Evolutionary conservation across 1,284 basidiomycete genomes (phyloP).

Genomic region (Phylloporus gajari): DNA sequence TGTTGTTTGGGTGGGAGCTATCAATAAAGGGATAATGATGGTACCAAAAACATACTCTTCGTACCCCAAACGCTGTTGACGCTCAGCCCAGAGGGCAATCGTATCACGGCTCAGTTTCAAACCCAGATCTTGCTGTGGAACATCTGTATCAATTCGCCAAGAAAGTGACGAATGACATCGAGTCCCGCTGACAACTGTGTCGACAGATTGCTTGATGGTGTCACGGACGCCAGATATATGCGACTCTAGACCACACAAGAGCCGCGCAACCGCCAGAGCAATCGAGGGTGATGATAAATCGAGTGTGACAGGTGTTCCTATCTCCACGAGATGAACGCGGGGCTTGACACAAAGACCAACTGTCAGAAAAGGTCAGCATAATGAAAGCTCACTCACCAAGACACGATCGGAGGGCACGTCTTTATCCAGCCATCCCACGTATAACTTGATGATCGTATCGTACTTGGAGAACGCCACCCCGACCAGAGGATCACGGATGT

Average conservation of each 20-base stretch:
- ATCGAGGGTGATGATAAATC: conserved; percentile 17
- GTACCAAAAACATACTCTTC: neutral
- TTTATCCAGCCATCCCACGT: conserved; percentile 13
- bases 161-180: conserved; percentile 4
- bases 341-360: conserved; percentile 5
- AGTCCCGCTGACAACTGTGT: conserved; percentile 4
- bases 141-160: conserved; percentile 21
- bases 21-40: neutral
- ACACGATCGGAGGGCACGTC: neutral
- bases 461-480: conserved; percentile 24
- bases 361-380: too few species aligned
- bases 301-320: conserved; percentile 9
- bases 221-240: neutral
- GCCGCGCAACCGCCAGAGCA: conserved; percentile 11
- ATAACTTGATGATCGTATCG: conserved; percentile 9
- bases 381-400: conserved; percentile 16
- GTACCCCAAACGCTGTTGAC: neutral
- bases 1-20: neutral
- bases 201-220: conserved; percentile 11
- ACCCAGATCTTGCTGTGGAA: neutral
- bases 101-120: conserved; percentile 3
- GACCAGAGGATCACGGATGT: conserved; percentile 9
- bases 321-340: conserved; percentile 15
- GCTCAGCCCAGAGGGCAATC: conserved; percentile 11
- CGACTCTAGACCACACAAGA: conserved; percentile 9